These are phyloP conservation scores for Begonia masoniana DNA, from an alignment of 306 rosid species.

Conservation along the genomic window DNA sequence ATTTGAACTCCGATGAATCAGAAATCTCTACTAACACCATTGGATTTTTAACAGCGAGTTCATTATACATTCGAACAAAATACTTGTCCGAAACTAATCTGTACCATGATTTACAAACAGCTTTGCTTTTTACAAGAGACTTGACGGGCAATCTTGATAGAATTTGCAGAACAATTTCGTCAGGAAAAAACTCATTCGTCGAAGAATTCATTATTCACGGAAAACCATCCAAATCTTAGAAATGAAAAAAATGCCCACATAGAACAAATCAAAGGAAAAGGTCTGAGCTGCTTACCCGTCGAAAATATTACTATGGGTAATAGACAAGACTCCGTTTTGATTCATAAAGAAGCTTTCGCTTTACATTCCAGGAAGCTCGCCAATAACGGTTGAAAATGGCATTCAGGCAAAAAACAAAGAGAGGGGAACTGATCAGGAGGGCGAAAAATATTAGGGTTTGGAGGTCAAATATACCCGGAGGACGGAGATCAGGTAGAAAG, in stretches of 20 bases:
- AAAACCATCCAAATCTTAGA: background rate
- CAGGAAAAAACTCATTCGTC: constrained; percentile 48
- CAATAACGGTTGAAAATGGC: too few relatives aligned
- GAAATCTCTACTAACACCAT: constrained; percentile 65
- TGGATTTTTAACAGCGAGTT: constrained; percentile 44
- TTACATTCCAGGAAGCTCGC: too few relatives aligned
- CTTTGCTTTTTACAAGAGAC: constrained; percentile 48
- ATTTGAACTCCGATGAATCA: constrained; percentile 40
- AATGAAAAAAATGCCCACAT: constrained; percentile 5
- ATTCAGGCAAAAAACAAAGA: too few relatives aligned
- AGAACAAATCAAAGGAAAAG: background rate
- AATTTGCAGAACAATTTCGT: constrained; percentile 71
- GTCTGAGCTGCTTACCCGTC: background rate
- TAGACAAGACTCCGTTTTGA: background rate
- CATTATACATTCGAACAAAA: constrained; percentile 38
- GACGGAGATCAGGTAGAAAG: too few relatives aligned
- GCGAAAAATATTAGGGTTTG: too few relatives aligned
- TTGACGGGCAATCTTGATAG: constrained; percentile 63
- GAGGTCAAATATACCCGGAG: too few relatives aligned
- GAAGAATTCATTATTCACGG: constrained; percentile 28
- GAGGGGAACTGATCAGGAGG: too few relatives aligned
- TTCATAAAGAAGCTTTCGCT: background rate
- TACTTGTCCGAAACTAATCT: constrained; percentile 48
- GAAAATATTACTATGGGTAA: background rate
- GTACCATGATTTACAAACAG: constrained; percentile 57